Conservation (phyloP, 73 alveolate genomes). For the Tetrahymena thermophila region DNA sequence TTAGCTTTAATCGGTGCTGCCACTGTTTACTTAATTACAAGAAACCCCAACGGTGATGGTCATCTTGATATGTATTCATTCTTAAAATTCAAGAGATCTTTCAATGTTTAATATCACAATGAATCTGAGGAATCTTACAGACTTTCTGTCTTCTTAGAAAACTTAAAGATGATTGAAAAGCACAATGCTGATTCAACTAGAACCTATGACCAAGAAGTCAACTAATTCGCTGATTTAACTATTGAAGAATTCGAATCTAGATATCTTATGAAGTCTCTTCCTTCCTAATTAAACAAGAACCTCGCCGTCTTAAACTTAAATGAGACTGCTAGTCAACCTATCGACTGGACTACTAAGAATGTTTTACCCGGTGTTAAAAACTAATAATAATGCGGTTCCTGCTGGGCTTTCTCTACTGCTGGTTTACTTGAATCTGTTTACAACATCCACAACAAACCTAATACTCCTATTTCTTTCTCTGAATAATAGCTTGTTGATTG, state of each 20-base stretch:
- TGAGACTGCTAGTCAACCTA: neutral
- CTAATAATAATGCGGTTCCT: slow-evolving; percentile 38
- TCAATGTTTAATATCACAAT: neutral
- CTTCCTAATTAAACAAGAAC: neutral
- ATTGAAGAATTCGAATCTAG: slow-evolving; percentile 34
- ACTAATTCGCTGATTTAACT: slow-evolving; percentile 57
- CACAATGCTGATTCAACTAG: slow-evolving; percentile 35
- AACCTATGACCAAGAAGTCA: slow-evolving; percentile 34
- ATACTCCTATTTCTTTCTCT: slow-evolving; percentile 5
- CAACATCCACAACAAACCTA: slow-evolving; percentile 2
- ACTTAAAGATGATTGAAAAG: slow-evolving; percentile 10
- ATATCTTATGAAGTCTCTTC: neutral
- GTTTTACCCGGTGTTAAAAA: slow-evolving; percentile 39
- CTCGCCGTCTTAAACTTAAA: neutral
- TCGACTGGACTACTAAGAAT: slow-evolving; percentile 45
- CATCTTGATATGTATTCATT: neutral
- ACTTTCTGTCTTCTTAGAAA: slow-evolving; percentile 3
- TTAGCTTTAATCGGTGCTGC: neutral
- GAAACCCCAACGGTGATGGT: neutral
- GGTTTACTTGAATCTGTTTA: slow-evolving; percentile 50
- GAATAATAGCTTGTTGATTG: slow-evolving; percentile 55
- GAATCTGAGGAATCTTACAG: neutral
- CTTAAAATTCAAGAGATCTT: neutral
- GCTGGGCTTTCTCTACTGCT: slow-evolving; percentile 63
- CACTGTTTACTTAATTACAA: neutral